Percentiles rank a stretch among this genome's conserved stretches.
These are phyloP conservation scores for Pulveroboletus sp. DNA, from an alignment of 768 basidiomycete species.

Conservation along the genomic window DNA sequence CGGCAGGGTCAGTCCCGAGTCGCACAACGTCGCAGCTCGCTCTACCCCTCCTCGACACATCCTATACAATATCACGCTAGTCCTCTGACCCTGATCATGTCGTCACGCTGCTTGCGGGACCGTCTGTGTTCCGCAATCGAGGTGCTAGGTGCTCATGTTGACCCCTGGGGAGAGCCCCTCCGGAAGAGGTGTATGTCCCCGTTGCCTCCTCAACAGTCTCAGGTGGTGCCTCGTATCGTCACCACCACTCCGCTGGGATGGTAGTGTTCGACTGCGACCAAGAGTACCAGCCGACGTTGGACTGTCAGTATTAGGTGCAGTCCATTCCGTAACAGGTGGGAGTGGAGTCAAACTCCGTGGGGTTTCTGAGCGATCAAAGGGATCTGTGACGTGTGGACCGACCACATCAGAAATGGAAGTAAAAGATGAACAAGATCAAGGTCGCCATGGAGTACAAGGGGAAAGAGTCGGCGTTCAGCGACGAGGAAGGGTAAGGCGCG, in stretches of 20 bases:
- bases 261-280: slow-evolving; percentile 62
- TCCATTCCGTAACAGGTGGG: slow-evolving; percentile 46
- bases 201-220: slow-evolving; percentile 49
- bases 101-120: not conserved
- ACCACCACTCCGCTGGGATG: slow-evolving; percentile 27
- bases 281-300: slow-evolving; percentile 29
- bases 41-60: slow-evolving; percentile 16
- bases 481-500: slow-evolving; percentile 27
- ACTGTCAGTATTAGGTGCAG: slow-evolving; percentile 28
- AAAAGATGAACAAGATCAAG: not conserved
- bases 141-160: slow-evolving; percentile 20
- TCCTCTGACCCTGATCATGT: not conserved
- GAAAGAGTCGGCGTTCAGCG: slow-evolving; percentile 22
- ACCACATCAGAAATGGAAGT: slow-evolving; percentile 12
- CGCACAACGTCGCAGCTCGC: slow-evolving; percentile 1
- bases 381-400: slow-evolving; percentile 15
- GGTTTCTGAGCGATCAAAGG: slow-evolving; percentile 14
- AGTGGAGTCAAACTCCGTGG: slow-evolving; percentile 34
- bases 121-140: not conserved
- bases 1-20: slow-evolving; percentile 12
- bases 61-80: slow-evolving; percentile 6
- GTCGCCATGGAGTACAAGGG: slow-evolving; percentile 5
- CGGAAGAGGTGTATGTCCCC: slow-evolving; percentile 35
- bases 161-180: slow-evolving; percentile 16
- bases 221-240: slow-evolving; percentile 37